Evolutionary conservation across 192 early-diverging fungal species (phyloP).

Genomic region (Podila verticillata): DNA sequence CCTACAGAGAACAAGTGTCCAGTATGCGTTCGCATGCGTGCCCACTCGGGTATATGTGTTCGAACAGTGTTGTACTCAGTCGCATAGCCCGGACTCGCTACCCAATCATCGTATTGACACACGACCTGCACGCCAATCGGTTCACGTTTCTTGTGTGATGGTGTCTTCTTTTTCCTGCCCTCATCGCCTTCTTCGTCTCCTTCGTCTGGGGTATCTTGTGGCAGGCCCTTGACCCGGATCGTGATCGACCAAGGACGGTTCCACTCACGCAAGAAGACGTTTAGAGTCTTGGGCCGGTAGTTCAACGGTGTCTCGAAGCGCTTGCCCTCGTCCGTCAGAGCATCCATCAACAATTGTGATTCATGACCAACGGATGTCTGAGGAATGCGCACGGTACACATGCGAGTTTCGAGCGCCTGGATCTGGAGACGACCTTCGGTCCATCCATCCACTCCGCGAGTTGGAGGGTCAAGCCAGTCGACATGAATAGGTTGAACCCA

Average conservation of each 20-base stretch:
- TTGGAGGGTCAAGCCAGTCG: neutral
- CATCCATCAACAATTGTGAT: conserved; percentile 22
- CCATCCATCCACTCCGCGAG: conserved; percentile 10
- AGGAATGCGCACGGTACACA: conserved; percentile 17
- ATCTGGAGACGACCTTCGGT: conserved; percentile 18
- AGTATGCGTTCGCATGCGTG: conserved; percentile 8
- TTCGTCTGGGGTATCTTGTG: neutral
- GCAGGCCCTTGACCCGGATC: conserved; percentile 14
- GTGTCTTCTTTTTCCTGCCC: neutral
- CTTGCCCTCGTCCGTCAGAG: neutral
- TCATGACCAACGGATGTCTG: conserved; percentile 25
- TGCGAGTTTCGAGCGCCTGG: conserved; percentile 22
- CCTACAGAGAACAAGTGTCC: conserved; percentile 21
- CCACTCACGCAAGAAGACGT: conserved; percentile 24
- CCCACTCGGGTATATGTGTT: conserved; percentile 35
- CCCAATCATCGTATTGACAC: conserved; percentile 44
- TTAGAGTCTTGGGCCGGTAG: conserved; percentile 16
- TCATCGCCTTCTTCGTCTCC: neutral
- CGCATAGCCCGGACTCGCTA: conserved; percentile 18
- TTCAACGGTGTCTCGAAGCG: conserved; percentile 8
- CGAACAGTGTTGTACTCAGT: conserved; percentile 14
- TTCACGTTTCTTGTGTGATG: neutral
- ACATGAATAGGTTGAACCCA: conserved; percentile 12
- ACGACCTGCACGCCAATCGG: conserved; percentile 16
- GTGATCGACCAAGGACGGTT: conserved; percentile 21